Percentiles rank a stretch among this genome's conserved stretches.
Evolutionary conservation across 768 basidiomycete genomes (phyloP).

Genomic region (Lactarius pseudohatsudake): DNA sequence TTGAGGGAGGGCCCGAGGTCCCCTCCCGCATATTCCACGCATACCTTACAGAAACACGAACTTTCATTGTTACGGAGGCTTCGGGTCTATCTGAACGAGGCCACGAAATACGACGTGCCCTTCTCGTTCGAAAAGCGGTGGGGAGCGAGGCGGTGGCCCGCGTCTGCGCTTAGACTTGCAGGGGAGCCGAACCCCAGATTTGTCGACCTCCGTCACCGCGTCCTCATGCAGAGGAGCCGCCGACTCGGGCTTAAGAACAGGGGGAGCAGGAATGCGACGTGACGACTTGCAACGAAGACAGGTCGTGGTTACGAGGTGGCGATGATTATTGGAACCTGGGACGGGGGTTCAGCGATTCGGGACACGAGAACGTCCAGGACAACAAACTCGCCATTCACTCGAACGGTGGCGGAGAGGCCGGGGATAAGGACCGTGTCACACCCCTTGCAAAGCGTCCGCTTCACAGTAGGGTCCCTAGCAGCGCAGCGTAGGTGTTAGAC

Average conservation of each 20-base stretch:
- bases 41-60: not conserved
- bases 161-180: slow-evolving; percentile 31
- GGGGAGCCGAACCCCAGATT: not conserved
- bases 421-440: slow-evolving; percentile 68
- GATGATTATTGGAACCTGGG: slow-evolving; percentile 47
- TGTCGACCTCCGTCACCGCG: slow-evolving; percentile 5
- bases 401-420: slow-evolving; percentile 62
- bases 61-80: not conserved
- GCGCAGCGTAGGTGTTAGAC: not conserved
- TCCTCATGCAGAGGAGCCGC: slow-evolving; percentile 1
- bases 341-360: slow-evolving; percentile 20
- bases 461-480: slow-evolving; percentile 76
- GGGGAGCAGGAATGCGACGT: slow-evolving; percentile 70
- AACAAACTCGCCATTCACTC: slow-evolving; percentile 54
- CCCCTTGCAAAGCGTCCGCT: slow-evolving; percentile 72
- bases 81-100: slow-evolving; percentile 42
- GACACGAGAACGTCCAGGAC: slow-evolving; percentile 29
- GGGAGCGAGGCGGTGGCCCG: slow-evolving; percentile 39
- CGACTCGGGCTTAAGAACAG: slow-evolving; percentile 30
- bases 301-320: slow-evolving; percentile 55
- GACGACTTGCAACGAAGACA: slow-evolving; percentile 58
- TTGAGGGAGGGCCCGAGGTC: no score
- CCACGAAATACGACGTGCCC: slow-evolving; percentile 72
- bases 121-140: slow-evolving; percentile 60
- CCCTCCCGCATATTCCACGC: not conserved